Conservation (phyloP, 2,329 filamentous ascomycete genomes). For the Chaetomium olivaceum region DNA sequence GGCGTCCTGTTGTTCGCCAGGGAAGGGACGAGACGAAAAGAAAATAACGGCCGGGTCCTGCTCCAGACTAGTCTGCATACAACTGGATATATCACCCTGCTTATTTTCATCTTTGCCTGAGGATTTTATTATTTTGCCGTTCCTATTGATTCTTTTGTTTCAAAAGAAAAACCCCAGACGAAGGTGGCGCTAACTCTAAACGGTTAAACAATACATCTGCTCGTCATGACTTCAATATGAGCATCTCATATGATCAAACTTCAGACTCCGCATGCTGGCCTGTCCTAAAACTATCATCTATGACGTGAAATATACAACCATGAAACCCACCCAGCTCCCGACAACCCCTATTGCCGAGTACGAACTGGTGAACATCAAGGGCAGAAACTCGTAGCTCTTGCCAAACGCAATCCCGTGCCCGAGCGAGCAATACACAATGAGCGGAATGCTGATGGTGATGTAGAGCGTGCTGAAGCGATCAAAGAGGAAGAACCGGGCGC, state of each 20-base stretch:
- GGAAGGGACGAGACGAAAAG: not conserved
- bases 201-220: not conserved
- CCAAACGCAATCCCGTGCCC: conserved; percentile 84
- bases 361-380: conserved; percentile 94
- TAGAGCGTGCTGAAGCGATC: conserved; percentile 90
- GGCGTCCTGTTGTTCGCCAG: not conserved
- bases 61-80: not conserved
- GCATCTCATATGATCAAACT: not conserved
- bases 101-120: not conserved
- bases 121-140: too few species aligned
- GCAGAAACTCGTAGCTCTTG: conserved; percentile 80
- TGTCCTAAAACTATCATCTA: conserved; percentile 33
- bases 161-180: not conserved
- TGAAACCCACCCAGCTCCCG: conserved; percentile 91
- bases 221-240: not conserved
- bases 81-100: not conserved
- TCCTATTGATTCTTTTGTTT: not conserved
- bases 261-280: not conserved
- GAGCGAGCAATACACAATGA: conserved; percentile 86
- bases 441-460: conserved; percentile 82
- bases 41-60: not conserved
- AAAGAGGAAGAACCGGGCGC: conserved; percentile 81
- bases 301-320: conserved; percentile 81
- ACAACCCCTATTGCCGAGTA: conserved; percentile 94
- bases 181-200: not conserved